Conservation (phyloP, 2,329 filamentous ascomycete genomes). For the Ophiocordyceps camponoti-leonardi region DNA sequence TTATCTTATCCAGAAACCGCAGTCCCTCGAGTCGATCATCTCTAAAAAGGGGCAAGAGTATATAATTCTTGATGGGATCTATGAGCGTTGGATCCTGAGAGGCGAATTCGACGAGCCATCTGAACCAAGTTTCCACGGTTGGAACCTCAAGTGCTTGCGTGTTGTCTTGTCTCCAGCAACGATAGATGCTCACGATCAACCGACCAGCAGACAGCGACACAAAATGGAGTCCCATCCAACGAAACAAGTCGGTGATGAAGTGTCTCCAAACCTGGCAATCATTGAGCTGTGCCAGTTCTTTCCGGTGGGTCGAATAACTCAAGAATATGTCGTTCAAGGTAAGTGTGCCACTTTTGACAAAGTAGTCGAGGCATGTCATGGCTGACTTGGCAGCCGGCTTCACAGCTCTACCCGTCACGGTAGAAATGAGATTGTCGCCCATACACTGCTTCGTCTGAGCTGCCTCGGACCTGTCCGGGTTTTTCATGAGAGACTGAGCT, state of each 20-base stretch:
- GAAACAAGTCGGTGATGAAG: conserved; percentile 29
- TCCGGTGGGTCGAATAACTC: conserved; percentile 23
- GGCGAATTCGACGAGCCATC: conserved; percentile 36
- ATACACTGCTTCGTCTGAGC: conserved; percentile 25
- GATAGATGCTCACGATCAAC: conserved; percentile 40
- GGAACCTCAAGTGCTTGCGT: conserved; percentile 9
- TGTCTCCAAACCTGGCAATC: conserved; percentile 27
- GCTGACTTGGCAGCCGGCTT: conserved; percentile 52
- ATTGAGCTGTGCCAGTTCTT: conserved; percentile 5
- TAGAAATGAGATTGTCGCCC: conserved; percentile 34
- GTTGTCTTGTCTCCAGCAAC: conserved; percentile 18
- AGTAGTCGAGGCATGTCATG: conserved; percentile 48
- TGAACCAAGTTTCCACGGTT: conserved; percentile 31
- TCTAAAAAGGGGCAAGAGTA: conserved; percentile 46
- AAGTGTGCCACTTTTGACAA: conserved; percentile 43
- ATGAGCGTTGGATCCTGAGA: conserved; percentile 30
- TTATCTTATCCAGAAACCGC: conserved; percentile 40
- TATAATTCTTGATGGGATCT: conserved; percentile 46
- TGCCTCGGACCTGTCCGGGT: conserved; percentile 24
- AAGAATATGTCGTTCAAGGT: conserved; percentile 25
- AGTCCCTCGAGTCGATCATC: conserved; percentile 34
- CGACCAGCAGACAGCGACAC: conserved; percentile 44
- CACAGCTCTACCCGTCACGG: conserved; percentile 41
- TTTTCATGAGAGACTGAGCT: conserved; percentile 29
- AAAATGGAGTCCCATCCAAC: conserved; percentile 39